Evolutionary conservation across 495 filamentous ascomycete genomes (phyloP), one percentile per base, ranked within the genome.

Genomic region (Penicillium argentinense): DNA sequence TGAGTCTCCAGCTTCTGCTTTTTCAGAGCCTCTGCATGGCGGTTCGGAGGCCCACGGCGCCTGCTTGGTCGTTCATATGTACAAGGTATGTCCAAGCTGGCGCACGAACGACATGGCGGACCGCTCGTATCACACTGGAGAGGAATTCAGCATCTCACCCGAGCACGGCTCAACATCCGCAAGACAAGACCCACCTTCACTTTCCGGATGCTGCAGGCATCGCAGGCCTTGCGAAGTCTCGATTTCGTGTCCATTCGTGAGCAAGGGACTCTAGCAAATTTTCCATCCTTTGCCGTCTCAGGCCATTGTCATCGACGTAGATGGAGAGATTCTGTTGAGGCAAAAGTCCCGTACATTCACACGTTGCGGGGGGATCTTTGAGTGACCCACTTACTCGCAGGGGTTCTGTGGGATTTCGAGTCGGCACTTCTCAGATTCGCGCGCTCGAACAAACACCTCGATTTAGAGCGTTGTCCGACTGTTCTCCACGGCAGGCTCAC

Each of bases 141-240:
- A 24, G 9, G 9, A 37, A 9, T 33, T 58, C 18, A 58, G 56
- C 26, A 51, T 39, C 33, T 30, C 21, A 16, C 49, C 29, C 2
- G 43, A 17, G 25, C 4, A 33, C 17, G 16, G 25, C 48, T 29
- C 38, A 47, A 14, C 62, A n/a, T 4, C 3, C 22, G 6, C 14
- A 59, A 29, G 39, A 56, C 51, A 30, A 62, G n/a, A n/a, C n/a
- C n/a, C n/a, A 89, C 87, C 81, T 92, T 93, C 21, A 93, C 87
- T 60, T 93, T 93, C 24, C 88, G 82, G 53, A 85, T 80, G 55
- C 85, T 90, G 65, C 88, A 93, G 68, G 85, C 84, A 64, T 93
- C 88, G 63, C 88, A 93, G 16, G 88, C 88, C 60, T 88, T 87
- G 33, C 84, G 82, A 42, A 91, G 70, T 42, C 88, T 66, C 27